Evolutionary conservation across 2,329 filamentous ascomycete species (phyloP).

Genomic region (Pseudopithomyces maydicus): DNA sequence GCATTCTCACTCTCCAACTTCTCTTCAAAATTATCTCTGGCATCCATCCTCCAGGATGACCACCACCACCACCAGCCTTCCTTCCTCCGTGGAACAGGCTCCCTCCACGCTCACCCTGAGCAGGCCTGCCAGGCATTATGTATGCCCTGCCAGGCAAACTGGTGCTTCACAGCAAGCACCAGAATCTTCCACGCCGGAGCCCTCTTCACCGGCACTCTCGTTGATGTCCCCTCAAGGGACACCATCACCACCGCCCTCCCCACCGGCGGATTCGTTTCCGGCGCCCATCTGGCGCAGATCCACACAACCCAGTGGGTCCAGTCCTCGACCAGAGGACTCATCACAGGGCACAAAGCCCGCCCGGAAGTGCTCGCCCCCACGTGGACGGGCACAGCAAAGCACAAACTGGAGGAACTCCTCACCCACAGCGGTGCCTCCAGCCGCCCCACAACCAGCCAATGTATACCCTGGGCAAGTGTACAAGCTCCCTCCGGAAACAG

Average conservation of each 20-base stretch:
- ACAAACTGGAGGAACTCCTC: background rate
- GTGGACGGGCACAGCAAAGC: background rate
- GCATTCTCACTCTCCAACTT: background rate
- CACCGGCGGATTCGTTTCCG: background rate
- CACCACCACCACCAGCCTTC: background rate
- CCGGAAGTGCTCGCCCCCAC: background rate
- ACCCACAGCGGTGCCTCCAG: background rate
- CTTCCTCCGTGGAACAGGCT: background rate
- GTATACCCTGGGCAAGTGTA: background rate
- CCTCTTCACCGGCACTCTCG: no score
- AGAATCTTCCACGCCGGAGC: no score
- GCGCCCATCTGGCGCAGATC: background rate
- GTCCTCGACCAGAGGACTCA: background rate
- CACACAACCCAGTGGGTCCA: background rate
- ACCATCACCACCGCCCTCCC: no score
- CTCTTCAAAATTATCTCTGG: background rate
- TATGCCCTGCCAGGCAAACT: background rate
- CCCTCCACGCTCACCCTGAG: no score
- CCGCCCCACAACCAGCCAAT: background rate
- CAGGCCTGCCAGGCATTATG: background rate
- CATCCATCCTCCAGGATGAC: background rate
- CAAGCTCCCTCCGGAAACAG: background rate
- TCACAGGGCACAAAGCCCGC: no score
- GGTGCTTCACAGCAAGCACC: no score
- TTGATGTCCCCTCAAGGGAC: no score